phyloP scores from a whole-genome alignment of 2,329 filamentous ascomycete genomes.

The Aspergillus ibericus region DNA sequence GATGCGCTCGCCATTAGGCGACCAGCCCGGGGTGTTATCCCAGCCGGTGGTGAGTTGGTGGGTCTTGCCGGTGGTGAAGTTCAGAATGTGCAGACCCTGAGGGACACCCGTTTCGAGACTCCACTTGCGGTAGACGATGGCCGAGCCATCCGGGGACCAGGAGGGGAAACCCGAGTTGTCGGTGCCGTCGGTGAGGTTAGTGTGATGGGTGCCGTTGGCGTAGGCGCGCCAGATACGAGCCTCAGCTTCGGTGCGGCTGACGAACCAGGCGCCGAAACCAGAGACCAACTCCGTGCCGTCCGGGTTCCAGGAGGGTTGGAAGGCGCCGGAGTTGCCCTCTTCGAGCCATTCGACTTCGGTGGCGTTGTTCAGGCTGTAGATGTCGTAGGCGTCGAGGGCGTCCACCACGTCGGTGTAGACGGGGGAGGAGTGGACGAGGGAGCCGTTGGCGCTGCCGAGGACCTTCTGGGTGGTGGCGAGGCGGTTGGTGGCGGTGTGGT shows the following conservation, averaged over 20 bases:
- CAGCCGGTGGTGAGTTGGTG: conserved; percentile 38
- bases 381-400: not conserved
- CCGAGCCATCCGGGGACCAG: conserved; percentile 39
- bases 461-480: conserved; percentile 43
- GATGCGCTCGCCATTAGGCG: conserved; percentile 41
- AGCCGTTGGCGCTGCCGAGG: conserved; percentile 37
- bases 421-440: conserved; percentile 28
- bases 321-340: not conserved
- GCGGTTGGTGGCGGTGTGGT: conserved; percentile 26
- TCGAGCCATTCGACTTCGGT: not conserved
- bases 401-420: conserved; percentile 29
- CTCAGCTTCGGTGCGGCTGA: conserved; percentile 25
- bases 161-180: conserved; percentile 43
- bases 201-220: conserved; percentile 24
- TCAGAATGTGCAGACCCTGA: conserved; percentile 35
- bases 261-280: conserved; percentile 45
- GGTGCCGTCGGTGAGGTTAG: conserved; percentile 36
- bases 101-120: conserved; percentile 18
- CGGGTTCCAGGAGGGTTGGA: conserved; percentile 41
- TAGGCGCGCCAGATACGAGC: not conserved
- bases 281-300: conserved; percentile 42
- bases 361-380: not conserved
- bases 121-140: conserved; percentile 41
- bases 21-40: conserved; percentile 44
- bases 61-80: conserved; percentile 26